Base-by-base conservation (phyloP, 1,139 yeast species). In the Diutina ranongensis region DNA sequence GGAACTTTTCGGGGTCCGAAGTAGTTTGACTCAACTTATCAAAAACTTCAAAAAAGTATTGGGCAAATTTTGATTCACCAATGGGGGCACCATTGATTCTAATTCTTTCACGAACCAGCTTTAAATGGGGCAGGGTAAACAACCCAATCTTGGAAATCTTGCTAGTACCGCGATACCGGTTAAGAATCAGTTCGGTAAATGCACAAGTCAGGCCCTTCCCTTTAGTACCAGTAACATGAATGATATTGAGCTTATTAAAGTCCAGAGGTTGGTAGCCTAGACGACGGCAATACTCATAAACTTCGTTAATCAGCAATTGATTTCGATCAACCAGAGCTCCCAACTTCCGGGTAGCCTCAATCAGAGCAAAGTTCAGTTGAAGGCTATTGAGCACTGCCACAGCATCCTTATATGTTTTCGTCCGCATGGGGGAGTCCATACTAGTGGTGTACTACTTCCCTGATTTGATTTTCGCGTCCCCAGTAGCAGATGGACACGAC, bases 161-260 rank as follows among this genome's bases (percentile, higher is more conserved):
- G 16, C 56, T 47, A 18, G n/a, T 16, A 3, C 45, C 45, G 21
- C 45, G 47, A 57, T 85, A 87, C 57, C 86, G 88, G 15, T 65
- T 59, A 50, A 94, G 64, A 44, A 92, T 87, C 2, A 94, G 80
- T 55, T 86, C 87, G 2, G 89, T 78, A 59, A 94, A 94, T 0
- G 98, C 97, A 65, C 97, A 92, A 0, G 97, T 89, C 1, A 97
- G 88, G 1, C 99, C 99, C 64, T 94, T 94, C 12, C 99, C 99
- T 62, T 94, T 94, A 1, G 99, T 94, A 22, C 99, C 99, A 0
- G 99, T 89, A 33, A 94, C 83, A 58, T 94, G 98, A 44, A 94
- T 74, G 3, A 88, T 74, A 54, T 89, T 88, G 56, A 94, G 64
- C 49, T 64, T 72, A 61, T 88, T 78, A 57, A 86, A 80, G 51